Base-by-base conservation (phyloP, 257 asterid genomes). In the Agastache rugosa region DNA sequence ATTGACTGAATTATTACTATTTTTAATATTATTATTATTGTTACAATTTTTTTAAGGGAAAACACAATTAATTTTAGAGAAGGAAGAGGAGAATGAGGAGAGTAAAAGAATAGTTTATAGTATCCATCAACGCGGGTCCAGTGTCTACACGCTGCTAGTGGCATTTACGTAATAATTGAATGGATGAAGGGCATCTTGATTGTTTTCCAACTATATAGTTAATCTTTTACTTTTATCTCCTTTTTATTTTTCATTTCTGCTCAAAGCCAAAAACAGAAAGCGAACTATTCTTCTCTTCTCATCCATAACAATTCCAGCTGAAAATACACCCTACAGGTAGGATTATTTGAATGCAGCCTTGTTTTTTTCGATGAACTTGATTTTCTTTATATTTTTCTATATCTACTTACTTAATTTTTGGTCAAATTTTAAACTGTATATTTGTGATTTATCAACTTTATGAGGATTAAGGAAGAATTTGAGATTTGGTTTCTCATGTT, bases 81-180 rank as follows among this genome's bases (percentile, higher is more conserved):
- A 29, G 37, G 37, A 31, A 4, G 37, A 31, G 7, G 37, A 50
- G 11, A 50, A 27, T 17, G 37, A 31, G 7, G 37, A 50, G 11
- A 50, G 59, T 17, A 25, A 20, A 54, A n/a, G 23, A 20, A 20
- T 22, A 55, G 34, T 22, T 55, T 10, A 55, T 50, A n/a, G n/a
- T n/a, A n/a, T 9, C 11, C 12, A 20, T 23, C 42, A 45, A 59
- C 42, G 59, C n/a, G 31, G 63, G 73, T 63, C 83, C 22, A 79
- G 84, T 56, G 73, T 63, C 83, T 29, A 79, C 85, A 60, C 85
- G 88, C 78, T 75, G 34, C 72, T 31, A n/a, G 64, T 74, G 87
- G 84, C 82, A 82, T 63, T 75, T 68, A 41, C 56, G 80, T 79
- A 55, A 54, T 75, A 63, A 55, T 1, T n/a, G 9, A 0, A 19